These are phyloP conservation scores for Yamadazyma atlantica DNA, from an alignment of 1,139 yeast genomes.

Conservation along the genomic window DNA sequence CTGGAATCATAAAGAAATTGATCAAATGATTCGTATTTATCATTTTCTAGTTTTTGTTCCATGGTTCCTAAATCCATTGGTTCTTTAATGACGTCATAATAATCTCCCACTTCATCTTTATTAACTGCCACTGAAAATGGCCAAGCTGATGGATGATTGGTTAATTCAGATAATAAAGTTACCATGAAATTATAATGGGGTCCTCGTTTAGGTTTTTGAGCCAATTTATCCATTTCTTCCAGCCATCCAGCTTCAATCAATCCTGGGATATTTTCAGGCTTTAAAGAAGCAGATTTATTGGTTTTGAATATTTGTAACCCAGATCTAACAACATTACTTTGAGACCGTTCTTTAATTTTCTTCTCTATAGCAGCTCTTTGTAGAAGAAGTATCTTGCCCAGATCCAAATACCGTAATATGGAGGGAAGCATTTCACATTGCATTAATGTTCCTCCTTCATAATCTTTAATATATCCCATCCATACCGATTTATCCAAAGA, in stretches of 20 bases:
- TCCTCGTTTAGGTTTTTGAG: conserved; percentile 91
- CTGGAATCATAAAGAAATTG: conserved; percentile 88
- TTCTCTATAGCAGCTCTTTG: conserved; percentile 91
- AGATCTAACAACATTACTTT: conserved; percentile 76
- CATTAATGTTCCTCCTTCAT: conserved; percentile 98
- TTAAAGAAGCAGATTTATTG: conserved; percentile 36
- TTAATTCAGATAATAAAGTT: conserved; percentile 80
- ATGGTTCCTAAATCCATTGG: conserved; percentile 98
- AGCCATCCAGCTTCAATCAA: conserved; percentile 95
- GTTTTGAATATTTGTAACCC: conserved; percentile 77
- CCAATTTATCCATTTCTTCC: conserved; percentile 95
- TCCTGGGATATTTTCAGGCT: conserved; percentile 82
- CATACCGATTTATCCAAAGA: conserved; percentile 81
- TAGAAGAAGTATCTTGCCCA: conserved; percentile 76
- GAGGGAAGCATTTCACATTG: conserved; percentile 93
- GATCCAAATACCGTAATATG: conserved; percentile 78
- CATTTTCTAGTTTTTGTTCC: conserved; percentile 91
- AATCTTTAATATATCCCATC: conserved; percentile 99
- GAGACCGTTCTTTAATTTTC: conserved; percentile 77
- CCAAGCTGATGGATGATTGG: conserved; percentile 98
- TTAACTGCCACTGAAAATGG: conserved; percentile 94
- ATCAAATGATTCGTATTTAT: conserved; percentile 86
- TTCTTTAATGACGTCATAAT: conserved; percentile 92
- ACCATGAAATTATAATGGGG: conserved; percentile 96
- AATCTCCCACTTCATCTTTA: conserved; percentile 92